Conservation (phyloP, 2,329 filamentous ascomycete genomes). For the Botryotinia narcissicola region DNA sequence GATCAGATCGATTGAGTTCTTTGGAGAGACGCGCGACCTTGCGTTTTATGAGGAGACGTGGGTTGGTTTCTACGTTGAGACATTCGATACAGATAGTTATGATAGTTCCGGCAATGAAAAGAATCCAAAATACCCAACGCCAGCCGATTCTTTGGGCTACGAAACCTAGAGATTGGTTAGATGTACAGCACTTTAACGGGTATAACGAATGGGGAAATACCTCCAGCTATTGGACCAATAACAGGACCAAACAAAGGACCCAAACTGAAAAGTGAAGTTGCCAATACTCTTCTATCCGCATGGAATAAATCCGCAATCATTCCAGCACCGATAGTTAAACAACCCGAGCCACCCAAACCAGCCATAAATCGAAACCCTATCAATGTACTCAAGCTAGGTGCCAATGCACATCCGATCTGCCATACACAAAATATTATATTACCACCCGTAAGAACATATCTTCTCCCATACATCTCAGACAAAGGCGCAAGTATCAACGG, state of each 20-base stretch:
- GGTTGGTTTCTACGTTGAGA: slow-evolving; percentile 49
- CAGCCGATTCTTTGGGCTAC: slow-evolving; percentile 40
- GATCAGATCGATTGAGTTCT: slow-evolving; percentile 47
- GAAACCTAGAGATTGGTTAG: slow-evolving; percentile 31
- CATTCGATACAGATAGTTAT: slow-evolving; percentile 40
- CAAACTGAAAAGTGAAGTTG: slow-evolving; percentile 27
- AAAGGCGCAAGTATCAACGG: slow-evolving; percentile 45
- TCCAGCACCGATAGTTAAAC: slow-evolving; percentile 32
- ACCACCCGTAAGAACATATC: slow-evolving; percentile 42
- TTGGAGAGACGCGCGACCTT: slow-evolving; percentile 47
- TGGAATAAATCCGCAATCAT: slow-evolving; percentile 29
- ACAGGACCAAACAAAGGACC: slow-evolving; percentile 39
- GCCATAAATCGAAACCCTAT: slow-evolving; percentile 60
- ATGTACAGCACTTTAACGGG: background rate
- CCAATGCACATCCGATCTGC: slow-evolving; percentile 54
- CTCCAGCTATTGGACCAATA: slow-evolving; percentile 38
- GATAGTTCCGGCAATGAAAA: slow-evolving; percentile 33
- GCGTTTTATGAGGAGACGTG: slow-evolving; percentile 49
- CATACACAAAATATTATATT: slow-evolving; percentile 52
- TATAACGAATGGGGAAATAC: slow-evolving; percentile 1
- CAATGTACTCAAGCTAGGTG: slow-evolving; percentile 47
- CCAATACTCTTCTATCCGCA: slow-evolving; percentile 25
- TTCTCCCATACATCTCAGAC: slow-evolving; percentile 57
- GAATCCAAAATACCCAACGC: slow-evolving; percentile 35
- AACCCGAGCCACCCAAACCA: slow-evolving; percentile 54